phyloP scores from a whole-genome alignment of 2,329 filamentous ascomycete species.

The Fusarium brachygibbosum region DNA sequence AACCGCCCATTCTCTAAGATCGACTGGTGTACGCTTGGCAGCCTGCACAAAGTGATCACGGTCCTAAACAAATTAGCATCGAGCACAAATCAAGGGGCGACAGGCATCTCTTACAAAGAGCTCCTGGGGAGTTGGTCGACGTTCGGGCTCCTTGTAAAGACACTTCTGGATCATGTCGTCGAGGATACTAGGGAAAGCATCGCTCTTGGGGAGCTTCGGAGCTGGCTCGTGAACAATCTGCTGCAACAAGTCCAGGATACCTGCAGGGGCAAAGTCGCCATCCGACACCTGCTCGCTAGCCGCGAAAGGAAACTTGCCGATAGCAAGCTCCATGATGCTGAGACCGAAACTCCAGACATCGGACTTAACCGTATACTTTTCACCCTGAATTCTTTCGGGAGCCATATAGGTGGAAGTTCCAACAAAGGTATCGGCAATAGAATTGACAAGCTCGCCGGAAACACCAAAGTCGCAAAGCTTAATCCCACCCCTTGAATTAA shows the following conservation, averaged over 20 bases:
- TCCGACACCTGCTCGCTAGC: conserved; percentile 78
- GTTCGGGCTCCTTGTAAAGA: conserved; percentile 87
- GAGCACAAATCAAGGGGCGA: too few species aligned
- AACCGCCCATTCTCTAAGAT: conserved; percentile 93
- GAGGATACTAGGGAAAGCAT: conserved; percentile 93
- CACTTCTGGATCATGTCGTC: conserved; percentile 99
- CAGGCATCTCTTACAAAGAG: conserved; percentile 78
- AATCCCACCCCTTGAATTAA: conserved; percentile 94
- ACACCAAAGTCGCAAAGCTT: conserved; percentile 99
- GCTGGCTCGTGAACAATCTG: conserved; percentile 98
- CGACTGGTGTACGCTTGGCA: conserved; percentile 94
- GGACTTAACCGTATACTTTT: conserved; percentile 97
- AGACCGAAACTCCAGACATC: conserved; percentile 99
- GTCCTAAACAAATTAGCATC: conserved; percentile 69
- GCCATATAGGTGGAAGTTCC: conserved; percentile 99
- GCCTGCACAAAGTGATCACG: conserved; percentile 95
- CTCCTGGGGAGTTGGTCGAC: conserved; percentile 91
- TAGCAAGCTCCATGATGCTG: conserved; percentile 95
- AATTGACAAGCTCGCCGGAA: conserved; percentile 98
- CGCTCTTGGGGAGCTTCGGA: conserved; percentile 93
- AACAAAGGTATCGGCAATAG: conserved; percentile 97
- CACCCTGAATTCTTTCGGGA: conserved; percentile 95
- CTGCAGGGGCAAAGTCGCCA: conserved; percentile 85
- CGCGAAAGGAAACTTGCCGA: conserved; percentile 96
- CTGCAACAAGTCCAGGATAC: conserved; percentile 94